Conservation (phyloP, 495 filamentous ascomycete genomes). For the Annulohypoxylon nitens region DNA sequence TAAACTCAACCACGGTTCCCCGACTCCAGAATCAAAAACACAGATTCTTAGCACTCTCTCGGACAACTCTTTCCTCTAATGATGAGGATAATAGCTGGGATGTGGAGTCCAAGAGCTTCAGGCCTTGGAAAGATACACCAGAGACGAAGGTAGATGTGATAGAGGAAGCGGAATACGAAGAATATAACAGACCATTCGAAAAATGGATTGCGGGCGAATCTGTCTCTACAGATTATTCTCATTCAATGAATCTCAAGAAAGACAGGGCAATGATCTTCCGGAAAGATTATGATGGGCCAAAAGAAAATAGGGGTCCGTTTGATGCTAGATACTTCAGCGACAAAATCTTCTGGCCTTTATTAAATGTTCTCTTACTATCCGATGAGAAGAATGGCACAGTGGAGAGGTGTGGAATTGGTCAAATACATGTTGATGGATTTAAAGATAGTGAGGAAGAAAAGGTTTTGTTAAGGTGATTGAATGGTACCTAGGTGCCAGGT, state of each 20-base stretch:
- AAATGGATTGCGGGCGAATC: neutral
- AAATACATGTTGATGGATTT: slow-evolving; percentile 4
- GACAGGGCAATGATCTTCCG: neutral
- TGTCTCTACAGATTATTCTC: neutral
- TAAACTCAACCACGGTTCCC: neutral
- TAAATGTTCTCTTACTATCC: neutral
- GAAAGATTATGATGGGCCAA: neutral
- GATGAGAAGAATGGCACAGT: neutral
- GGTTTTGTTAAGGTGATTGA: neutral
- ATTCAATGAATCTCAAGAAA: neutral
- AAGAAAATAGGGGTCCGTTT: neutral
- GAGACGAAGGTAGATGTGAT: neutral
- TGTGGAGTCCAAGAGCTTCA: neutral
- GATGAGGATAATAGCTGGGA: neutral
- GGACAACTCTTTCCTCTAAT: neutral
- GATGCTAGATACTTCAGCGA: slow-evolving; percentile 2
- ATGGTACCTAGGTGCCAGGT: neutral
- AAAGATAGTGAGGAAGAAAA: neutral
- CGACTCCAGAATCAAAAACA: slow-evolving; percentile 1
- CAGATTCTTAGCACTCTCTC: neutral
- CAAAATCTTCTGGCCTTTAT: neutral
- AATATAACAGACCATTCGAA: neutral
- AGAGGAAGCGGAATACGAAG: neutral
- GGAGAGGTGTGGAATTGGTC: slow-evolving; percentile 2
- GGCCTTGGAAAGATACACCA: neutral